Conservation (phyloP, 495 filamentous ascomycete genomes). For the Hypomontagnella monticulosa region DNA sequence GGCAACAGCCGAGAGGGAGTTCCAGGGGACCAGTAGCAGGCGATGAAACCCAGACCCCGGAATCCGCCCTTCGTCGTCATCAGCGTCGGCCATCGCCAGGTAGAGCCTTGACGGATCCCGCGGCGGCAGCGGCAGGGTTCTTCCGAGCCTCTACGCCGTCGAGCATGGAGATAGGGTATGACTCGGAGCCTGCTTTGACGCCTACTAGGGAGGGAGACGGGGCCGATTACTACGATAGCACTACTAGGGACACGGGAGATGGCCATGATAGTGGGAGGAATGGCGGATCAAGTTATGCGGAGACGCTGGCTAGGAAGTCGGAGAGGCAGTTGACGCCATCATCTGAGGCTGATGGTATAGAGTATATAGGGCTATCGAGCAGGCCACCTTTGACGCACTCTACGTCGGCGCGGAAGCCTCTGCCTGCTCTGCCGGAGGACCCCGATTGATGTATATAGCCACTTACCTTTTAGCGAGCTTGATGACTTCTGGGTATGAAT, state of each 20-base stretch:
- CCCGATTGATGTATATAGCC: constrained; percentile 40
- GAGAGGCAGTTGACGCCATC: constrained; percentile 51
- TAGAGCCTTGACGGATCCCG: constrained; percentile 29
- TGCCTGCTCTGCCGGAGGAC: constrained; percentile 62
- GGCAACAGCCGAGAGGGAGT: constrained; percentile 8
- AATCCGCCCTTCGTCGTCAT: constrained; percentile 5
- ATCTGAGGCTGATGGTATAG: constrained; percentile 41
- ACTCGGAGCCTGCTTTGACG: constrained; percentile 44
- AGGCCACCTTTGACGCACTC: constrained; percentile 39
- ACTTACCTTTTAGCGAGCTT: constrained; percentile 5
- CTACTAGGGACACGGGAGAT: background rate
- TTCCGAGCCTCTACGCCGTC: constrained; percentile 39
- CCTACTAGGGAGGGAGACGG: constrained; percentile 9
- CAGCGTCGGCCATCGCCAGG: constrained; percentile 22
- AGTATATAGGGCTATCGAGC: constrained; percentile 36
- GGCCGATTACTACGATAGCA: constrained; percentile 33
- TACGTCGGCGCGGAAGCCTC: constrained; percentile 52
- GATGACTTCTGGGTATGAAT: constrained; percentile 36
- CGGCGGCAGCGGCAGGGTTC: constrained; percentile 12
- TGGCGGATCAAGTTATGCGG: constrained; percentile 18
- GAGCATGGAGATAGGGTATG: constrained; percentile 42
- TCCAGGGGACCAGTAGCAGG: constrained; percentile 18
- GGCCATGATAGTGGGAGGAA: constrained; percentile 1
- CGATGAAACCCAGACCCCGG: background rate
- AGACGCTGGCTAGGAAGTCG: constrained; percentile 36